phyloP scores from a whole-genome alignment of 495 filamentous ascomycete genomes.

The Lophium mytilinum region DNA sequence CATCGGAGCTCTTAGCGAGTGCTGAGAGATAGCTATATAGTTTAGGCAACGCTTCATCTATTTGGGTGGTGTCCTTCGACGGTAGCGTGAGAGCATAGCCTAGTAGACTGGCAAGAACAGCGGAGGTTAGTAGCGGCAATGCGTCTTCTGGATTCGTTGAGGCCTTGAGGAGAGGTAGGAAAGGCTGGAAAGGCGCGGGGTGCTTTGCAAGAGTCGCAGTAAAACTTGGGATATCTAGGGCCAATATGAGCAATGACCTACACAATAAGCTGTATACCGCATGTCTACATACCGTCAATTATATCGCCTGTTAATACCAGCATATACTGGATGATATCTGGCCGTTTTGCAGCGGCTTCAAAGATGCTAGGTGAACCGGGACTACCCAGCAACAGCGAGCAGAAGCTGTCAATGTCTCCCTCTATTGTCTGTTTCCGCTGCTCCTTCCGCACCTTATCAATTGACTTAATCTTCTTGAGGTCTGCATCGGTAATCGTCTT shows the following conservation, averaged over 20 bases:
- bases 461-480: constrained; percentile 90
- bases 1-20: constrained; percentile 70
- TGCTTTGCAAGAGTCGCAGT: constrained; percentile 65
- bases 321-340: constrained; percentile 90
- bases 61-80: constrained; percentile 47
- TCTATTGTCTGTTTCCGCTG: constrained; percentile 78
- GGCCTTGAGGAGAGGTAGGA: constrained; percentile 69
- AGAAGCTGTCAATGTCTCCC: constrained; percentile 67
- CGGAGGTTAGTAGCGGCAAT: constrained; percentile 82
- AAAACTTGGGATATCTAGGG: constrained; percentile 67
- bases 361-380: constrained; percentile 66
- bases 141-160: constrained; percentile 74
- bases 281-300: constrained; percentile 57
- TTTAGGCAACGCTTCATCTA: constrained; percentile 73
- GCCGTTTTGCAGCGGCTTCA: constrained; percentile 66
- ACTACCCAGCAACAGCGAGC: constrained; percentile 66
- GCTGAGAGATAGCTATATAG: constrained; percentile 81
- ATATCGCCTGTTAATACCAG: constrained; percentile 83
- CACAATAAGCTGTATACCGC: not conserved
- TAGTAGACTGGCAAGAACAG: constrained; percentile 75
- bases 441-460: constrained; percentile 90
- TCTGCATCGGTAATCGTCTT: constrained; percentile 91
- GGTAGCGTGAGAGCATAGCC: constrained; percentile 54
- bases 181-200: constrained; percentile 71
- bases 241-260: too few species aligned